phyloP scores from a whole-genome alignment of 2,329 filamentous ascomycete genomes.

The Sporothrix inflata region DNA sequence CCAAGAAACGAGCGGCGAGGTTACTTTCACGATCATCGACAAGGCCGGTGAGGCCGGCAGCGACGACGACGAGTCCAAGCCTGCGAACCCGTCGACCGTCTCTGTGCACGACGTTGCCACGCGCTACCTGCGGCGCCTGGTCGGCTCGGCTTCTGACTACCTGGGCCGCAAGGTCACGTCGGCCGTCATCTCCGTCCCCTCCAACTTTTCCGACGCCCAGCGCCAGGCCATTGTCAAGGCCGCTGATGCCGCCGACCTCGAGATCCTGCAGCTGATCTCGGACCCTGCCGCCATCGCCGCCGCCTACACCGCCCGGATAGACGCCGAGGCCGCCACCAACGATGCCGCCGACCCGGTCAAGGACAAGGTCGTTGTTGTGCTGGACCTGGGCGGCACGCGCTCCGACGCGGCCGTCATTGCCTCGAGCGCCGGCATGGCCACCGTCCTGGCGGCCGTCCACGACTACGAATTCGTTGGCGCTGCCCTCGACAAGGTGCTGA shows the following conservation, averaged over 20 bases:
- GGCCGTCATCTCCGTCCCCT: constrained; percentile 92
- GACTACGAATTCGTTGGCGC: constrained; percentile 92
- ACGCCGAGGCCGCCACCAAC: constrained; percentile 82
- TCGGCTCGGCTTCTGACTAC: constrained; percentile 84
- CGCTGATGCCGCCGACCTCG: constrained; percentile 78
- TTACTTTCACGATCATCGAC: constrained; percentile 85
- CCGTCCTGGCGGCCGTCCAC: constrained; percentile 87
- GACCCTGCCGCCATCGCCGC: constrained; percentile 89
- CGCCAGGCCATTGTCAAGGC: constrained; percentile 77
- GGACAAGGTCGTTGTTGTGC: constrained; percentile 91
- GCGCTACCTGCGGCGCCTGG: constrained; percentile 80
- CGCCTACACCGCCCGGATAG: constrained; percentile 86
- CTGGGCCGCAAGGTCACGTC: constrained; percentile 83
- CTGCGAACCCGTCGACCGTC: constrained; percentile 62
- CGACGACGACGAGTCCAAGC: constrained; percentile 33
- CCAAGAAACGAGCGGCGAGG: constrained; percentile 68
- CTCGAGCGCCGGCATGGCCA: constrained; percentile 94
- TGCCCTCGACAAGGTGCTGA: constrained; percentile 84
- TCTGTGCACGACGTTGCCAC: constrained; percentile 80
- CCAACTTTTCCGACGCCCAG: constrained; percentile 88
- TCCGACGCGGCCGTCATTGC: constrained; percentile 90
- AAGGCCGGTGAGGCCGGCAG: constrained; percentile 56
- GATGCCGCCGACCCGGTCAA: constrained; percentile 75
- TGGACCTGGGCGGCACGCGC: constrained; percentile 88
- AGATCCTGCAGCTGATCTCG: constrained; percentile 89